A percentile compares a stretch with the other conserved stretches of the same genome.
These are phyloP conservation scores for Aristolochia californica DNA, from an alignment of 164 flowering plant species.

Conservation along the genomic window DNA sequence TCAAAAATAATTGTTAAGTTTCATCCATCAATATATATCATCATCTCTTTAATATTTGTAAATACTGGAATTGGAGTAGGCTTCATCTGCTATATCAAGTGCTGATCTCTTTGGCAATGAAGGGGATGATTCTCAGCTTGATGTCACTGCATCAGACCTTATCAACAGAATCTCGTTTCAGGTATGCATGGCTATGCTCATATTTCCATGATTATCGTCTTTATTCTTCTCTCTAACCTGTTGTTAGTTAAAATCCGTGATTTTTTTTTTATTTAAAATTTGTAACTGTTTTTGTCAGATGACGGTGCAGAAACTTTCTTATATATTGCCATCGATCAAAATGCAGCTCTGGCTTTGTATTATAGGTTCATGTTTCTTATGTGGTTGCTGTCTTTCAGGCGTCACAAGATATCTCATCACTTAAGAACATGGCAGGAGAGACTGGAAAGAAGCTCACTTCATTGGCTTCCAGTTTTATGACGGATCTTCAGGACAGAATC, in stretches of 20 bases:
- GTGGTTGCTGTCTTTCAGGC: constrained; percentile 36
- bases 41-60: too few relatives aligned
- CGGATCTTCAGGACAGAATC: constrained; percentile 88
- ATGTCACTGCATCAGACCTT: constrained; percentile 65
- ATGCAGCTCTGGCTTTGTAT: too few relatives aligned
- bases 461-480: constrained; percentile 67
- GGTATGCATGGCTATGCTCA: constrained; percentile 5
- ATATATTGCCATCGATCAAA: too few relatives aligned
- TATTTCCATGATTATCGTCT: neutral
- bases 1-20: too few relatives aligned
- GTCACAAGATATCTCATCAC: constrained; percentile 76
- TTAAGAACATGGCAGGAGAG: constrained; percentile 89
- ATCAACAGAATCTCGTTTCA: constrained; percentile 23
- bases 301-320: too few relatives aligned
- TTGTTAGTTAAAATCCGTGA: neutral
- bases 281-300: too few relatives aligned
- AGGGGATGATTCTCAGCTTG: constrained; percentile 30
- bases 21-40: too few relatives aligned
- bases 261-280: neutral
- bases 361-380: neutral
- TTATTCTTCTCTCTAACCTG: neutral
- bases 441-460: constrained; percentile 89
- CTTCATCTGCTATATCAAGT: constrained; percentile 83
- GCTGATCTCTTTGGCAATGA: constrained; percentile 80
- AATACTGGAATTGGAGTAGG: constrained; percentile 20